Base-by-base conservation (phyloP, 2,329 filamentous ascomycete species). In the Aspergillus sp. region DNA sequence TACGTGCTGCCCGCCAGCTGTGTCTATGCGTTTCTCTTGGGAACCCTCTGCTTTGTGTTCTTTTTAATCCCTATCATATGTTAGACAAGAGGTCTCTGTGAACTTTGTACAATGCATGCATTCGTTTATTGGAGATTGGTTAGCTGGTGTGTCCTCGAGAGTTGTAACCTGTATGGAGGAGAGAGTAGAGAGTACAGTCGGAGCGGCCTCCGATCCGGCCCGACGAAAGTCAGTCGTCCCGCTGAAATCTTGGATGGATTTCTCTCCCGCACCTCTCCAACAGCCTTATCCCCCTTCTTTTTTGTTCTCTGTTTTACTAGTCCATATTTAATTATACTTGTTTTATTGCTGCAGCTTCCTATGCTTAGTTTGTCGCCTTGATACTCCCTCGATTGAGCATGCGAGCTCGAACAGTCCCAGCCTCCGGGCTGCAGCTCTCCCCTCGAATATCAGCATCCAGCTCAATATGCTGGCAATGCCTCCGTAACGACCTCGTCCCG, bases 391-490 rank as follows among this genome's bases (percentile, higher is more conserved):
- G 30, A 34, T 39, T 39, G 49, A 59, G 45, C 40, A 61, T 61
- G 58, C 51, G 53, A 53, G 51, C 57, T 54, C 58, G 58, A 43
- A 49, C 53, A 30, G 41, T 54, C 14, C 48, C 52, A 41, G 55
- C 57, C 44, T 52, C 53, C 38, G 53, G 54, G 47, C 55, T 60
- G 46, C 44, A 53, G 29, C 43, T 55, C 39, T 53, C 49, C 29
- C 43, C 49, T 36, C 55, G 49, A 47, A 42, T 41, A 24, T 37
- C 53, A 26, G 37, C 49, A n/a, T 42, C 49, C n/a, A 45, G 52
- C 16, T 48, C 52, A 30, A 51, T 63, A 45, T 64, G 60, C 46
- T 54, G 54, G 33, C 58, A 61, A 57, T 64, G 60, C 46, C 56
- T 63, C 31, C 52, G 45, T 31, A 48, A 60, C 44, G 55, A 58